Percentiles rank a stretch among this genome's conserved stretches.
Evolutionary conservation across 1,284 basidiomycete genomes (phyloP).

Genomic region (Malassezia pachydermatis): DNA sequence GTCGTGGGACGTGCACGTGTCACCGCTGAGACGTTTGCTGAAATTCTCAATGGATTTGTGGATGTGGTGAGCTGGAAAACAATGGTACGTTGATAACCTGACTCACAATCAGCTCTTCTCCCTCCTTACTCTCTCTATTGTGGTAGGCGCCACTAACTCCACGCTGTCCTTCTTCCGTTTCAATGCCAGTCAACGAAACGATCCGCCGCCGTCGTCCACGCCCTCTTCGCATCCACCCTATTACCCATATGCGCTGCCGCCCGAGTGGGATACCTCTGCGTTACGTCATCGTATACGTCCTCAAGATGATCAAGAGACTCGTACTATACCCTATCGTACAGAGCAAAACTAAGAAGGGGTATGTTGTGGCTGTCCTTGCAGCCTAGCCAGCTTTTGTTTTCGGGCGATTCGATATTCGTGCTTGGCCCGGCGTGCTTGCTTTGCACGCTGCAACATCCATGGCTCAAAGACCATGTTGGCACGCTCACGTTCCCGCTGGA

Average conservation of each 20-base stretch:
- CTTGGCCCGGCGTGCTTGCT: slow-evolving; percentile 24
- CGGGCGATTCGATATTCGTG: not conserved
- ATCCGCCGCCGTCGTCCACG: not conserved
- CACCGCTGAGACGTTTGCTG: slow-evolving; percentile 85
- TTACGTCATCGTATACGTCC: not conserved
- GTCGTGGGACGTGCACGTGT: slow-evolving; percentile 78
- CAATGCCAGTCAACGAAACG: slow-evolving; percentile 1
- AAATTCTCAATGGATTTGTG: slow-evolving; percentile 89
- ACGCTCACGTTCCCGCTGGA: slow-evolving; percentile 25
- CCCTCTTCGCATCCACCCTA: slow-evolving; percentile 1
- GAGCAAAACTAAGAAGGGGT: not conserved
- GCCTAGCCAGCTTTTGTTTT: not conserved
- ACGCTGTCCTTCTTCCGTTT: slow-evolving; percentile 41
- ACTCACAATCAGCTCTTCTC: slow-evolving; percentile 24
- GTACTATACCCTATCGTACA: slow-evolving; percentile 4
- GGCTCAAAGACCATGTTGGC: slow-evolving; percentile 24
- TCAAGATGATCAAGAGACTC: not conserved
- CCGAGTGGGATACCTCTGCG: slow-evolving; percentile 5
- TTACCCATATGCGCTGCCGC: slow-evolving; percentile 2
- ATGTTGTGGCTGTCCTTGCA: not conserved
- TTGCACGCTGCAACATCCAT: slow-evolving; percentile 27
- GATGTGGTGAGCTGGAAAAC: slow-evolving; percentile 96
- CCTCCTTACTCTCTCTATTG: slow-evolving; percentile 34
- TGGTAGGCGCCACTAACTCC: slow-evolving; percentile 42
- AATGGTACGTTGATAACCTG: slow-evolving; percentile 55